Base-by-base conservation (phyloP, 2,329 filamentous ascomycete species). In the Cordyceps javanica region DNA sequence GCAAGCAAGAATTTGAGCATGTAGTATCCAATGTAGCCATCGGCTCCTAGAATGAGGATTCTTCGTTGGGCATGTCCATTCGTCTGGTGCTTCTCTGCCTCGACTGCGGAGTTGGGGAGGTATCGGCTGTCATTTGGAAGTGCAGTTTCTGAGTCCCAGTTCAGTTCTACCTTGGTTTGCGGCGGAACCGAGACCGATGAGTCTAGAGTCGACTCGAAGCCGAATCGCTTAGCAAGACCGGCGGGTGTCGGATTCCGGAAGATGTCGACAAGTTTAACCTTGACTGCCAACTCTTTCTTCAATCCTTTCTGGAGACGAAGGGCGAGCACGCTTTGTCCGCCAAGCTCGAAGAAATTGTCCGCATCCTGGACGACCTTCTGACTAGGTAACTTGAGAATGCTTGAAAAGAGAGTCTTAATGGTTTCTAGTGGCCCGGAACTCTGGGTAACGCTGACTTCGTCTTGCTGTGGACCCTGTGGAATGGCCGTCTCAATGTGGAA, bases 341-440 rank as follows among this genome's bases (percentile, higher is more conserved):
- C 65, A 19, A 58, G 60, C 46, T 66, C 62, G 52, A 67, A 67
- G 57, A 66, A 66, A 30, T 62, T 65, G 34, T 66, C 64, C 26
- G 36, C 44, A 16, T 42, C 26, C n/a, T 16, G n/a, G 16, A 50
- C 26, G 2, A 21, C 21, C 34, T 49, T 50, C 9, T 49, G 32
- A 14, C 16, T 34, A 13, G 46, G 55, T 3, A 57, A 21, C 14
- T 50, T 57, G 13, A 50, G 26, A 19, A 57, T 34, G 10, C 21
- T 42, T 2, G 44, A 48, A 44, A 57, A 50, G 11, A 57, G 54
- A 5, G 16, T 11, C 36, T 50, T 50, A 8, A 42, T 50, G 3
- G 21, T 23, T 2, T 50, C 45, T 4, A 50, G 32, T 6, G 44
- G 55, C 13, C 44, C 44, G 2, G 8, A 26, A 13, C 25, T 11